Percentiles rank a stretch among this genome's conserved stretches.
These are phyloP conservation scores for Athelia psychrophila DNA, from an alignment of 1,284 basidiomycete species.

Conservation along the genomic window DNA sequence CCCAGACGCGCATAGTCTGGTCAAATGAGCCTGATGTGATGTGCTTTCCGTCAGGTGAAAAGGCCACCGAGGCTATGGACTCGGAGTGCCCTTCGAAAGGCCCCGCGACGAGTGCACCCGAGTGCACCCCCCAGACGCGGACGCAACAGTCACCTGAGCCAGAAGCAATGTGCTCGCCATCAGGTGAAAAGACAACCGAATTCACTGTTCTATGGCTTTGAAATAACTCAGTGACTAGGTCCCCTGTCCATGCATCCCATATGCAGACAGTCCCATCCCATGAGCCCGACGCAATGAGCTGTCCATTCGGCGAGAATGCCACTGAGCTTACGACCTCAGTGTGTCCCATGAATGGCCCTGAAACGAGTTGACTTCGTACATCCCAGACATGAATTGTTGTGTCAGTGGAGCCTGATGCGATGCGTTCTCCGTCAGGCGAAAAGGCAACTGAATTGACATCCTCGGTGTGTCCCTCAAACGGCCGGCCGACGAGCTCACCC, in stretches of 20 bases:
- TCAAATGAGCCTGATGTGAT: background rate
- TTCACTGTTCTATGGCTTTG: constrained; percentile 5
- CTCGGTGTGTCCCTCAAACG: background rate
- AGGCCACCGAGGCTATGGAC: background rate
- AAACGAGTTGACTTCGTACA: background rate
- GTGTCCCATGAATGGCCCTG: too few species aligned
- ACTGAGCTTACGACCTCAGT: background rate
- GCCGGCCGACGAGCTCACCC: background rate
- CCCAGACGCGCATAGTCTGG: constrained; percentile 4
- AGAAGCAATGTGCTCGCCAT: constrained; percentile 11
- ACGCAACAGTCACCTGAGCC: constrained; percentile 9
- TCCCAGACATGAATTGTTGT: background rate
- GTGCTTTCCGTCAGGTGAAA: background rate
- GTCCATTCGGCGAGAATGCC: background rate
- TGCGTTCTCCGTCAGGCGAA: background rate
- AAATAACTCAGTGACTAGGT: background rate
- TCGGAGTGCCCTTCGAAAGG: background rate
- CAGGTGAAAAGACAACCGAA: constrained; percentile 6
- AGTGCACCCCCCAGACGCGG: background rate
- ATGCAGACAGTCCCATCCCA: background rate
- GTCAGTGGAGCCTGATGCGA: background rate
- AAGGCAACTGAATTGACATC: background rate
- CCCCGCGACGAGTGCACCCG: background rate
- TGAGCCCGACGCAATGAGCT: background rate
- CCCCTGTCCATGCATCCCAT: background rate